phyloP scores from a whole-genome alignment of 208 protist genomes.

The Vickermania spadyakhi region DNA sequence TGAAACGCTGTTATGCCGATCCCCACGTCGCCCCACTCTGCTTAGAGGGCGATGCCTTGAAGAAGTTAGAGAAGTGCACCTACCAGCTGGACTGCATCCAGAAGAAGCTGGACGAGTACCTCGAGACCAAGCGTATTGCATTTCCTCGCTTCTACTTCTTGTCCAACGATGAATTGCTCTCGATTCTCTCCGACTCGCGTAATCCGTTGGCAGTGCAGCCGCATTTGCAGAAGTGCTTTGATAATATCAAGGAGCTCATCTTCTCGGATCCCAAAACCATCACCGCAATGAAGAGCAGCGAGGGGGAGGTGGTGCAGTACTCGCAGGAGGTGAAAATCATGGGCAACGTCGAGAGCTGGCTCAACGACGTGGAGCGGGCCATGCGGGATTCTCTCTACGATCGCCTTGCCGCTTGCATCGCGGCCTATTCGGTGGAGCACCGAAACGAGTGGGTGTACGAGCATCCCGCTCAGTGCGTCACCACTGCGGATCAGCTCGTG shows the following conservation, averaged over 20 bases:
- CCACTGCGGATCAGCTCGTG: slow-evolving; percentile 82
- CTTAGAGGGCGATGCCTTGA: slow-evolving; percentile 48
- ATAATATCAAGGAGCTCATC: slow-evolving; percentile 86
- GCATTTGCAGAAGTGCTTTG: slow-evolving; percentile 94
- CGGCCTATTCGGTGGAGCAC: slow-evolving; percentile 36
- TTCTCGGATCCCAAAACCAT: slow-evolving; percentile 78
- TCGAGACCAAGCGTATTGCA: slow-evolving; percentile 92
- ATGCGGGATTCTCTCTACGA: slow-evolving; percentile 84
- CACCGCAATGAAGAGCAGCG: slow-evolving; percentile 77
- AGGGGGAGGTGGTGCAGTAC: slow-evolving; percentile 88
- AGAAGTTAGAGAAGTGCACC: slow-evolving; percentile 84
- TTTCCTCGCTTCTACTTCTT: slow-evolving; percentile 97
- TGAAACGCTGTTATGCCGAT: slow-evolving; percentile 57
- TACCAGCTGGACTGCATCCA: slow-evolving; percentile 89
- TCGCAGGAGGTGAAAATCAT: slow-evolving; percentile 63
- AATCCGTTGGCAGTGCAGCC: slow-evolving; percentile 93
- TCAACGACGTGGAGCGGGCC: slow-evolving; percentile 84
- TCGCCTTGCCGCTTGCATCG: slow-evolving; percentile 35
- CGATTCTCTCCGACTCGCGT: slow-evolving; percentile 94
- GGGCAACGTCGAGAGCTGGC: slow-evolving; percentile 93
- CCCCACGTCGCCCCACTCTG: slow-evolving; percentile 80
- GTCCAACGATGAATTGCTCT: slow-evolving; percentile 96
- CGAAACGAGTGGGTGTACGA: slow-evolving; percentile 87
- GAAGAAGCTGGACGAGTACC: slow-evolving; percentile 93
- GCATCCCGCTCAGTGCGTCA: slow-evolving; percentile 88